Evolutionary conservation across 2,329 filamentous ascomycete genomes (phyloP), one percentile per base, ranked within the genome.

Genomic region (Aspergillus sp.): DNA sequence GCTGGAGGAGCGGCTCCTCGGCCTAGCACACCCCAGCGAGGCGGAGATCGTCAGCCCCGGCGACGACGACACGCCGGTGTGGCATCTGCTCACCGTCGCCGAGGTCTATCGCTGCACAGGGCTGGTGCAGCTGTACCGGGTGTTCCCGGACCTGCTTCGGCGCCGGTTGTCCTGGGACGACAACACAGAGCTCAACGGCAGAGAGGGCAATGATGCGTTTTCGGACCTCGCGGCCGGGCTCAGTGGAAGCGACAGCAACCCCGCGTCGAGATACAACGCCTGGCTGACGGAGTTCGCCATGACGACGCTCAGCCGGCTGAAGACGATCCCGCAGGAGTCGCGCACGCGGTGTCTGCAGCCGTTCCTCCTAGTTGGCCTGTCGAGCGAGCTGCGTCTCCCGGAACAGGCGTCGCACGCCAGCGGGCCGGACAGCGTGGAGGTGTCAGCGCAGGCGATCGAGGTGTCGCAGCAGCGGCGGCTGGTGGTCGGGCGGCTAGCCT

Each of bases 261-360:
- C 31, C 4, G 27, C 45, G 13, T 40, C 44, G 10, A 26, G 41
- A 8, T 34, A 53, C 19, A 42, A 55, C 32, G 45, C 34, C 34
- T 71, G 67, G 64, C 59, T 73, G 25, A 69, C 67, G 24, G 61
- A 64, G 16, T 67, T 72, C 33, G 66, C 70, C 5, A 50, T 71
- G 34, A 68, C 68, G 40, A 71, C 66, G 22, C 58, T 74, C 27
- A 58, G 62, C 15, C 58, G 63, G 17, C 55, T 74, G 8, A 66
- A 68, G 41, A 59, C 63, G 3, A 58, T 75, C 7, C 67, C 71
- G 0, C 52, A 67, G 4, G 66, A 68, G 33, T 74, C 71, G 11
- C 67, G 69, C 29, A 72, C 70, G 1, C 61, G 68, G 39, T 71
- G 68, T 34, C 61, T 72, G 8, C 69, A 74, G 40, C 70, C 69